Base-by-base conservation (phyloP, 2,329 filamentous ascomycete genomes). In the Ophiognomonia clavigignenti-juglandacearum region DNA sequence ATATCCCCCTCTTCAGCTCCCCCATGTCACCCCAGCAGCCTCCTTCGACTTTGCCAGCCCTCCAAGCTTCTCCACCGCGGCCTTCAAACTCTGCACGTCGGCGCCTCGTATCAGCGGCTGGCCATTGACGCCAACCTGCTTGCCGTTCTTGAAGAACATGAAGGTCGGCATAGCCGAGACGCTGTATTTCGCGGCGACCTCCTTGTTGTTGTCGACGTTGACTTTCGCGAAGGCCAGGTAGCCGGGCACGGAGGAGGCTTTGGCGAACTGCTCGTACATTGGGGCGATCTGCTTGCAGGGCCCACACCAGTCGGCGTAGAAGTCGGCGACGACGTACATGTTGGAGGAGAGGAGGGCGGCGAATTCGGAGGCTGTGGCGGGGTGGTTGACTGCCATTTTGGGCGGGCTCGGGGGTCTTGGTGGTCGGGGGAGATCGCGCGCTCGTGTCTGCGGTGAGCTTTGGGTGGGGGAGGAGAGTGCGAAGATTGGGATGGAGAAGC, bases 201-300 rank as follows among this genome's bases (percentile, higher is more conserved):
- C 73, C 47, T 72, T 66, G 9, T 73, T 69, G 37, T 68, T 63
- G 61, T 82, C 79, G 59, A 78, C 77, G 65, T 83, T 72, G 61
- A 82, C 72, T 63, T 78, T 78, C 59, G 74, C 76, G 53, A 82
- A 82, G 53, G 70, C 69, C 40, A 75, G 69, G 36, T 65, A 62
- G 43, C 71, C 66, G 16, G 68, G 66, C 20, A 66, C 53, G 47
- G 60, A 53, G 57, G 68, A 62, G 34, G 62, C 54, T 39, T 60
- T 60, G 38, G 77, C 72, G 43, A 79, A 69, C 58, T 71, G 65
- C 50, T 57, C 59, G 69, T 73, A 82, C 49, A 75, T 56, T 52
- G 78, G 78, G 19, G 75, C 73, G 58, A 82, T 81, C 56, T 67
- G 66, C 64, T 77, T 78, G 75, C 79, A 82, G 23, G 78, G 79